Evolutionary conservation across 2,329 filamentous ascomycete genomes (phyloP), one percentile per base, ranked within the genome.

Genomic region (Trichoderma lentiforme): DNA sequence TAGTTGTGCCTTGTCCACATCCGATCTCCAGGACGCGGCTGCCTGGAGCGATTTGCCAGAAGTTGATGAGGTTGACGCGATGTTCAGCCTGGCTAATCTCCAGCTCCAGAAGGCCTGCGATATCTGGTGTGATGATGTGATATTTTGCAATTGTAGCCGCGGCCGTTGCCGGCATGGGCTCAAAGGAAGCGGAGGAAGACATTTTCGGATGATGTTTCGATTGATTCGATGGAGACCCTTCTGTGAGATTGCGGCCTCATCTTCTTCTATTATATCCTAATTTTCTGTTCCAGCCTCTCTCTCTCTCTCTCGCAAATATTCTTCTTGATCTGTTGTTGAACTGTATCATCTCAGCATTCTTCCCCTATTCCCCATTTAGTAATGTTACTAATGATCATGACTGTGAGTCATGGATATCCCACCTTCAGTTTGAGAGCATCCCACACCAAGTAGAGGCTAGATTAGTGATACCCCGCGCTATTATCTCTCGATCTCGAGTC

Each of bases 1-100:
- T 89, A 74, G 84, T 86, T 72, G 87, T 87, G 2, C 88, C 88
- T 74, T 90, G 88, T 1, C 88, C 88, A 77, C 88, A 90, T 64
- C 88, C 88, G 47, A 90, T 77, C 76, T 90, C 88, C 2, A 90
- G 82, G 7, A 89, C 77, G 3, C 80, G 82, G 32, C 81, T 80
- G 72, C 83, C 83, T 0, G 80, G 77, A 1, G 71, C 24, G 69
- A 84, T 80, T 28, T 75, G 73, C 81, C 81, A 85, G 30, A 74
- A 71, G 56, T 80, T 76, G 36, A 82, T 65, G 14, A 84, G 77
- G 3, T 75, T 71, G 32, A 83, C 75, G 34, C 83, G 81, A 73
- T 84, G 83, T 39, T 76, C 72, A 8, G 79, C 79, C 71, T 79
- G 77, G 39, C 63, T 65, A 62, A 74, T 72, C 63, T 78, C 75